These are phyloP conservation scores for Thamnidium elegans DNA, from an alignment of 192 early-diverging fungal genomes.

Conservation along the genomic window DNA sequence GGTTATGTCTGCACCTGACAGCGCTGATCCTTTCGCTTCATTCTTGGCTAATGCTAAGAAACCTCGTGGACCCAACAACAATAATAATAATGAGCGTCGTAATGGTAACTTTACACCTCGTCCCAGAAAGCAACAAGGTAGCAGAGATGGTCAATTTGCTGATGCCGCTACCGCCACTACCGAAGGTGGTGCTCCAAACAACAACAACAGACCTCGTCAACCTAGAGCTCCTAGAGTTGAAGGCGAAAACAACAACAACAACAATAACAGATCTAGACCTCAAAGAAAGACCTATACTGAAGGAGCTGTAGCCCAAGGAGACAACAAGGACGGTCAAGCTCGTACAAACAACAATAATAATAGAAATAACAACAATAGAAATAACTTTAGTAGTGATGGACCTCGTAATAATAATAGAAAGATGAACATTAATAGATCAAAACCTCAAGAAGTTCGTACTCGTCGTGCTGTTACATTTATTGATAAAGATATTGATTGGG, in stretches of 20 bases:
- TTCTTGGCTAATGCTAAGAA: conserved; percentile 29
- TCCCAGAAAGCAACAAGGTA: background rate
- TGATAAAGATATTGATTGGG: conserved; percentile 36
- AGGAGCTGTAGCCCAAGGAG: background rate
- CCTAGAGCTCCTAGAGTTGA: background rate
- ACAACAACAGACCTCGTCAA: background rate
- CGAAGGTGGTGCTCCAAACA: background rate
- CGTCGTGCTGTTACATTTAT: conserved; percentile 28
- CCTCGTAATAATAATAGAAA: background rate
- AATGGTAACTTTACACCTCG: conserved; percentile 19
- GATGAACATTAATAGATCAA: background rate
- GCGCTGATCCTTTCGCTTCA: conserved; percentile 22
- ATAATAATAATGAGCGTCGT: conserved; percentile 15
- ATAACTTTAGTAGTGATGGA: background rate
- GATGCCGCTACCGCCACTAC: conserved; percentile 17
- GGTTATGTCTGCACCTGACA: background rate
- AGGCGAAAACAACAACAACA: background rate
- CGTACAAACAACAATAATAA: background rate
- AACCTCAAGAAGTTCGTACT: conserved; percentile 11
- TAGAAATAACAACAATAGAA: conserved; percentile 15
- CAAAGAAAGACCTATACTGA: background rate
- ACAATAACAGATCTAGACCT: conserved; percentile 11
- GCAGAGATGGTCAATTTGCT: conserved; percentile 26
- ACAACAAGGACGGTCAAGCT: background rate
- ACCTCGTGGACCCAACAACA: background rate